Evolutionary conservation across 208 protist species (phyloP).

Genomic region (Leishmania aethiopica): DNA sequence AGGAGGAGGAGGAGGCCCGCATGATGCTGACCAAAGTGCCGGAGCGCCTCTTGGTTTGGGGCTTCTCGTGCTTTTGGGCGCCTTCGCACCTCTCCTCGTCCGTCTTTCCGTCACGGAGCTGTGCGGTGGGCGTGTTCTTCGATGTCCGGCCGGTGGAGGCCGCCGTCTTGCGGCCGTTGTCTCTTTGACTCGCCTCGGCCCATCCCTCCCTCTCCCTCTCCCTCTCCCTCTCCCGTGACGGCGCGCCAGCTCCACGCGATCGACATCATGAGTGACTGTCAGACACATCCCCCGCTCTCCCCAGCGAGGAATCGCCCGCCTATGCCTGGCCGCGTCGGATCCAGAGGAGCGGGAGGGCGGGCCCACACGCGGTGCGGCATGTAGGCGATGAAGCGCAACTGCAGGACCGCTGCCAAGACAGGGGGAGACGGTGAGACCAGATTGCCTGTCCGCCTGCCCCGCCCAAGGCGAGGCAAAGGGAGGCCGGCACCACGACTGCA

Average conservation of each 20-base stretch:
- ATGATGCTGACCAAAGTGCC: background rate
- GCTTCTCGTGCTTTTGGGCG: background rate
- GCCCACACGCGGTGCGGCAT: background rate
- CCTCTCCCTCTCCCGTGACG: background rate
- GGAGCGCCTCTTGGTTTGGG: background rate
- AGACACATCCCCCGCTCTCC: background rate
- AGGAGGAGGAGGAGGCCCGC: background rate
- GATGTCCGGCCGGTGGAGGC: background rate
- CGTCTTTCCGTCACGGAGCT: background rate
- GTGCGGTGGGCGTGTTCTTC: background rate
- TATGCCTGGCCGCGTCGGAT: constrained; percentile 8
- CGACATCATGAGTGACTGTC: background rate
- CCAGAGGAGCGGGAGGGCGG: background rate
- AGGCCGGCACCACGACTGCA: background rate
- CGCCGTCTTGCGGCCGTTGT: background rate
- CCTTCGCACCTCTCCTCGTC: background rate
- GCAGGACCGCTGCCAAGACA: background rate
- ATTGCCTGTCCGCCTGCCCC: background rate
- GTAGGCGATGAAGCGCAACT: background rate
- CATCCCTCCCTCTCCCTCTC: background rate
- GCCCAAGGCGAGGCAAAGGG: background rate
- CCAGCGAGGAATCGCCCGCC: background rate
- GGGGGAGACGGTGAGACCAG: too few relatives aligned
- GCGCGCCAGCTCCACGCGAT: background rate
- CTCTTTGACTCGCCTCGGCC: background rate